Base-by-base conservation (phyloP, 2,329 filamentous ascomycete species). In the Verticillium isaacii region DNA sequence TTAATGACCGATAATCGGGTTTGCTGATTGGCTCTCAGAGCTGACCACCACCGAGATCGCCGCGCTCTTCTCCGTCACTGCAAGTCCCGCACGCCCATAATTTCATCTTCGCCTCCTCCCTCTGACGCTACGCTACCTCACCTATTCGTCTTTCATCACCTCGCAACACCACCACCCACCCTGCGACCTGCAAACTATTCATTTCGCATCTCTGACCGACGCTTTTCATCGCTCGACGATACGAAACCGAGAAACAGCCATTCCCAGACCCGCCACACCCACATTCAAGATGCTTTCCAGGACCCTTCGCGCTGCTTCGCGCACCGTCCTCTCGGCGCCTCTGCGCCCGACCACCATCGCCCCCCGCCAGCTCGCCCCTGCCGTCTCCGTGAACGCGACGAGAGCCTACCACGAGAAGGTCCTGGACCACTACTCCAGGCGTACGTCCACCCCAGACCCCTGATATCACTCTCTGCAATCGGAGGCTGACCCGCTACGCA, bases 371-470 rank as follows among this genome's bases (percentile, higher is more conserved):
- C 72, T 78, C 61, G 72, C 78, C 39, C 78, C 75, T 62, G 73
- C 74, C 32, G 71, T 72, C 45, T 69, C 79, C 57, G 70, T 76
- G 66, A 72, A 76, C 58, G 73, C 78, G 60, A 76, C 73, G 59
- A 76, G 81, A 45, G 77, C 76, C 34, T 84, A 84, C 68, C 81
- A 84, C 71, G 81, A 83, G 73, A 83, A 83, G 74, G 81, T 91
- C 67, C 83, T 96, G 67, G 92, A 96, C 75, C 92, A 94, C 78
- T 94, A 94, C 80, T 90, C 85, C 75, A 45, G 87, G 95, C 61
- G 91, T 95, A 66, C 88, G 91, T 70, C 92, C 36, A 39, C 23
- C 36, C 60, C 41, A 17, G 61, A 58, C 45, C 60, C 60, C 39
- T 23, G 32, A 19, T 56, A 58, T 56, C 32, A 93, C 45, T 23